phyloP scores from a whole-genome alignment of 768 basidiomycete genomes.

The Myochromella boudieri region DNA sequence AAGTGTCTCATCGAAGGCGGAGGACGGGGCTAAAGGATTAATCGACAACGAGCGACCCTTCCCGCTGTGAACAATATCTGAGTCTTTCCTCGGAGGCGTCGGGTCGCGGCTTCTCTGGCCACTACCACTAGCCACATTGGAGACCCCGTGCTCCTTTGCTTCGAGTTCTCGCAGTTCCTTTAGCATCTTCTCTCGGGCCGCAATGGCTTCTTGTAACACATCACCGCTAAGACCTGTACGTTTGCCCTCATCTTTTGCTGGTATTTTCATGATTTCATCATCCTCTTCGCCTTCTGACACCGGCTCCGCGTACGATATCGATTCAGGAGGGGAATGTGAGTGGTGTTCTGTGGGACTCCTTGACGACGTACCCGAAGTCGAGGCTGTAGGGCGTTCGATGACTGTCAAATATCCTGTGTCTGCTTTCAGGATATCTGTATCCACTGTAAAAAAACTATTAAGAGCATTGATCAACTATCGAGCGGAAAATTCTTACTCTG shows the following conservation, averaged over 20 bases:
- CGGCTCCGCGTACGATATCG: slow-evolving; percentile 77
- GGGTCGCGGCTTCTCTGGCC: slow-evolving; percentile 10
- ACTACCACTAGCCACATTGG: background rate
- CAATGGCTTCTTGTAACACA: slow-evolving; percentile 82
- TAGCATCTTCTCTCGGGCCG: slow-evolving; percentile 80
- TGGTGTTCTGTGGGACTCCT: slow-evolving; percentile 45
- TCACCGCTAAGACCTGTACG: slow-evolving; percentile 73
- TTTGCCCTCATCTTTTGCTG: slow-evolving; percentile 80
- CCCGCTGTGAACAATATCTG: slow-evolving; percentile 19
- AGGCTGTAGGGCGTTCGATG: slow-evolving; percentile 68
- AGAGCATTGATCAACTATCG: background rate
- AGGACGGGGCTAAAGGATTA: slow-evolving; percentile 82
- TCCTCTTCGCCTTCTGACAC: slow-evolving; percentile 95
- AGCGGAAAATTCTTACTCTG: slow-evolving; percentile 59
- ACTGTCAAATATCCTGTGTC: slow-evolving; percentile 72
- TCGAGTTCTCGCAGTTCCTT: slow-evolving; percentile 43
- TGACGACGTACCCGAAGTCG: slow-evolving; percentile 38
- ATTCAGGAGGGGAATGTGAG: slow-evolving; percentile 43
- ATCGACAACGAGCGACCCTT: slow-evolving; percentile 57
- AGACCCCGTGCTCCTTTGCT: slow-evolving; percentile 21
- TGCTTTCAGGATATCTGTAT: slow-evolving; percentile 92
- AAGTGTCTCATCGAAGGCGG: slow-evolving; percentile 81
- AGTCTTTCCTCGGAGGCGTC: slow-evolving; percentile 31
- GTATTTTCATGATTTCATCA: slow-evolving; percentile 62
- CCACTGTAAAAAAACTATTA: slow-evolving; percentile 54